Evolutionary conservation across 257 asterid species (phyloP).

Genomic region (Plantago elongata): DNA sequence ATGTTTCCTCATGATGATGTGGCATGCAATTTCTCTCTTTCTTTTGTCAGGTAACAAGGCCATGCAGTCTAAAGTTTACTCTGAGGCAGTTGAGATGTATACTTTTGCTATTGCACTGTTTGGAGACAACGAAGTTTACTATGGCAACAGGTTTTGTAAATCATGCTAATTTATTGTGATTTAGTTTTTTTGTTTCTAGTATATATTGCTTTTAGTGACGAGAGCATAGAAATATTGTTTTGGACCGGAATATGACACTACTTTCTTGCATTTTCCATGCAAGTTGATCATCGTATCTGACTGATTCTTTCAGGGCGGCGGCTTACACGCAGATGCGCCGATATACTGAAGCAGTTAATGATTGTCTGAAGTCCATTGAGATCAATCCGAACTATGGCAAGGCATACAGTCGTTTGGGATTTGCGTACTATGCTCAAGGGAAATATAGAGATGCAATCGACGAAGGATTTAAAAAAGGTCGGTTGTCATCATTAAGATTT

Average conservation of each 20-base stretch:
- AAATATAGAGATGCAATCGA: conserved; percentile 76
- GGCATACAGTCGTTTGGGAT: conserved; percentile 87
- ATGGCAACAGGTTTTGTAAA: conserved; percentile 63
- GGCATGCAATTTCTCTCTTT: conserved; percentile 5
- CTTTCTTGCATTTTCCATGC: not conserved
- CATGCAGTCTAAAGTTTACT: conserved; percentile 59
- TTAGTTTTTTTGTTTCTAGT: not conserved
- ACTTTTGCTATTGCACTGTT: conserved; percentile 64
- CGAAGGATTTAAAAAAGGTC: conserved; percentile 71
- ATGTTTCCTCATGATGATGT: conserved; percentile 5
- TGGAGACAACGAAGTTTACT: conserved; percentile 76
- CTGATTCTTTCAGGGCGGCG: conserved; percentile 63
- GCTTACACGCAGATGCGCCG: conserved; percentile 64
- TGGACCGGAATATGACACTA: conserved; percentile 7
- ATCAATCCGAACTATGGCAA: conserved; percentile 77
- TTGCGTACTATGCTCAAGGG: conserved; percentile 83
- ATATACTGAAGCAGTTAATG: conserved; percentile 55
- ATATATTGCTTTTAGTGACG: too few species aligned
- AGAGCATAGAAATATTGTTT: not conserved
- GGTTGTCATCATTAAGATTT: conserved; percentile 16
- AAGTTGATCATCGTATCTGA: conserved; percentile 16
- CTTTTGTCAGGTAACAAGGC: conserved; percentile 59
- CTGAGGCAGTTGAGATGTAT: conserved; percentile 71
- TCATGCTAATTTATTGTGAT: not conserved
- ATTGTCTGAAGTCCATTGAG: conserved; percentile 65